Base-by-base conservation (phyloP, 768 basidiomycete genomes). In the Dentipellis sp. region DNA sequence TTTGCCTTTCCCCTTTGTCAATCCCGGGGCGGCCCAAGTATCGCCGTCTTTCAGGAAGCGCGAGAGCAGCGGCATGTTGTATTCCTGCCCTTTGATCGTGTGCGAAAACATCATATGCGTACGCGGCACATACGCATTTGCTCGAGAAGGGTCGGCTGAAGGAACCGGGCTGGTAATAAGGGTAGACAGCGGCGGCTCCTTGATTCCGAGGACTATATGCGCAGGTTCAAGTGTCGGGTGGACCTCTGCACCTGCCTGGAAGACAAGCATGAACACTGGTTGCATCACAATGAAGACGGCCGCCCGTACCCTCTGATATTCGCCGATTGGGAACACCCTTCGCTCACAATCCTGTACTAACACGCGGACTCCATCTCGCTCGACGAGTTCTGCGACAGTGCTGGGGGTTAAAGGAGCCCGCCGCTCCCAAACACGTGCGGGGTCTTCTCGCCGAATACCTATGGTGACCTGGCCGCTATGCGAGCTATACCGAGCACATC, bases 61-160 rank as follows among this genome's bases (percentile, higher is more conserved):
- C 0, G 84, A 74, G 2, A 97, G 75, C 0, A 97, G 72, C 0
- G 84, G 80, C 65, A 86, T 89, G 63, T 95, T 97, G 70, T 94
- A 94, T 6, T 74, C 68, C 68, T 95, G 90, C 0, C 88, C 89
- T 68, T 94, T 95, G 54, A 81, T 80, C 0, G 93, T 94, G 66
- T 94, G 93, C 34, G 88, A 92, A 77, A 97, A 95, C 84, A 94
- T 92, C 55, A 94, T 69, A 62, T 94, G 86, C 0, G 86, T 92
- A 35, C 87, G 80, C 10, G 78, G 69, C 37, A 73, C 65, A 3
- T 61, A 56, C 9, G 36, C n/a, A 61, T 40, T 56, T 58, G 55
- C 48, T 55, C 56, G 58, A 39, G 23, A 51, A 49, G 48, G 48
- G 4, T 10, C 37, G 17, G 61, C 67, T 37, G 71, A 67, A 17